phyloP scores from a whole-genome alignment of 2,329 filamentous ascomycete species.

The Coleophoma crateriformis region DNA sequence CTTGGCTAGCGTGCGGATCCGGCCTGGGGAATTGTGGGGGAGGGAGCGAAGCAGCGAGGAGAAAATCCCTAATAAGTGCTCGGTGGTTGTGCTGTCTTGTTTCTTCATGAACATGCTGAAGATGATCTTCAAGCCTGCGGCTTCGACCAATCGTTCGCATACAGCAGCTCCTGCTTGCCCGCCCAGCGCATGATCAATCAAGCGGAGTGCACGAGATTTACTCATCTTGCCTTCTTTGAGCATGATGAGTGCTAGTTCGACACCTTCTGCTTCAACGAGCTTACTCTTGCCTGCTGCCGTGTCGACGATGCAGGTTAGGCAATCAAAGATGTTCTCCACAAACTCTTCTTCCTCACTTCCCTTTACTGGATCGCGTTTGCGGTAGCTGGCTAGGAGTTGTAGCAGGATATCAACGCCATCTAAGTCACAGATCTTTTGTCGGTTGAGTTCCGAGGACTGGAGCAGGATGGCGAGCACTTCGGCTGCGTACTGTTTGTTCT shows the following conservation, averaged over 20 bases:
- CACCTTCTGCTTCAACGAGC: constrained; percentile 84
- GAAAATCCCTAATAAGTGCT: constrained; percentile 83
- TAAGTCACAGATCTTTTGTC: constrained; percentile 53
- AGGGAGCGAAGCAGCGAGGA: constrained; percentile 74
- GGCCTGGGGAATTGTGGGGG: constrained; percentile 68
- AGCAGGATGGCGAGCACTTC: constrained; percentile 87
- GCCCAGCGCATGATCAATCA: constrained; percentile 76
- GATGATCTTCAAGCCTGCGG: constrained; percentile 74
- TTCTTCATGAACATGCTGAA: constrained; percentile 90
- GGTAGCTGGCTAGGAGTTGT: constrained; percentile 78
- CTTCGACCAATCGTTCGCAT: constrained; percentile 74
- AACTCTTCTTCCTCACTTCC: constrained; percentile 91
- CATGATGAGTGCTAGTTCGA: constrained; percentile 90
- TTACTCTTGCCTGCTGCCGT: constrained; percentile 69
- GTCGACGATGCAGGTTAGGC: constrained; percentile 74
- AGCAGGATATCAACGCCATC: constrained; percentile 77
- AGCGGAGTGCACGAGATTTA: constrained; percentile 69
- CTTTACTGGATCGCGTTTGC: constrained; percentile 78
- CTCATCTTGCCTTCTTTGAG: constrained; percentile 82
- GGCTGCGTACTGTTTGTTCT: constrained; percentile 94
- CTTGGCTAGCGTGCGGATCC: constrained; percentile 84
- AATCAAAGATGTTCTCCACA: constrained; percentile 89
- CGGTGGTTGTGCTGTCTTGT: constrained; percentile 59
- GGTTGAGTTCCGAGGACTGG: constrained; percentile 65
- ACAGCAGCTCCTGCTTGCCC: constrained; percentile 52